A percentile compares a stretch with the other conserved stretches of the same genome.
phyloP scores from a whole-genome alignment of 306 rosid species.

The Luffa acutangula region DNA sequence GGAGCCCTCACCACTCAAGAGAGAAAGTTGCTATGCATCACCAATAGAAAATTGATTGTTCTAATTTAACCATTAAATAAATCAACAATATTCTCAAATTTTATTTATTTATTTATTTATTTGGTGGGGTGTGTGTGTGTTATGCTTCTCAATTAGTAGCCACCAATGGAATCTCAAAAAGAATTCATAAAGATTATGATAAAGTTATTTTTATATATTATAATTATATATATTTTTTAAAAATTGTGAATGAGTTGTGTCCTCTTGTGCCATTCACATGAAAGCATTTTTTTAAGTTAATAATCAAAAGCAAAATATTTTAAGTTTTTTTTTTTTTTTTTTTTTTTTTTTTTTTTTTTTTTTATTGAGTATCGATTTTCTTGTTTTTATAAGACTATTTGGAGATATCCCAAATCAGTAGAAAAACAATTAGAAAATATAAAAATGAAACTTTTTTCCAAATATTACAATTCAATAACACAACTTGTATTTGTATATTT shows the following conservation, averaged over 20 bases:
- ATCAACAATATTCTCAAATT: not conserved
- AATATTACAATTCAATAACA: too few relatives aligned
- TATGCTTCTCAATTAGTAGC: not conserved
- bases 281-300: not conserved
- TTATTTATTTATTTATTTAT: not conserved
- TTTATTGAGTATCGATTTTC: too few relatives aligned
- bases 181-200: not conserved
- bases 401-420: too few relatives aligned
- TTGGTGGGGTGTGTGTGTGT: not conserved
- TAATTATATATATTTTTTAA: too few relatives aligned
- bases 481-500: too few relatives aligned
- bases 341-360: too few relatives aligned
- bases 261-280: constrained; percentile 7
- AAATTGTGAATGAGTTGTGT: constrained; percentile 2
- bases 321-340: not conserved
- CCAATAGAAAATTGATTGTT: not conserved
- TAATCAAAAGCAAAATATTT: not conserved
- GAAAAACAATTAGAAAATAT: too few relatives aligned
- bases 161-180: constrained; percentile 2
- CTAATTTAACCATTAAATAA: not conserved
- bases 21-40: not conserved
- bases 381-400: too few relatives aligned
- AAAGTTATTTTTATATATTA: not conserved
- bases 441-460: too few relatives aligned
- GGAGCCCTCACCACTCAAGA: not conserved